Conservation (phyloP, 2,329 filamentous ascomycete genomes). For the Colletotrichum sp. region DNA sequence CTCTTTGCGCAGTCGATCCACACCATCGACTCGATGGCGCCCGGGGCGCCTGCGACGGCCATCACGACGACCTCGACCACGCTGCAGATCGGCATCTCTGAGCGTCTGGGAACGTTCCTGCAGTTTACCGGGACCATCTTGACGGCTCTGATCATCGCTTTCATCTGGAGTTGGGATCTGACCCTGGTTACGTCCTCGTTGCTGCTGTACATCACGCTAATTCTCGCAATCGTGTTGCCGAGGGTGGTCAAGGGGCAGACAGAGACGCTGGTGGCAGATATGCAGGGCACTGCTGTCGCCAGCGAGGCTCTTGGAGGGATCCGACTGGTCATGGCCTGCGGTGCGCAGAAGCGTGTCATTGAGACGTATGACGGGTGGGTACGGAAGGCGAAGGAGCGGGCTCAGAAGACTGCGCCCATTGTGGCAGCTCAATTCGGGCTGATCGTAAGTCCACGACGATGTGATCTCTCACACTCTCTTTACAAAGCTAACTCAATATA, state of each 20-base stretch:
- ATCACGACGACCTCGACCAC: conserved; percentile 60
- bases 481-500: not conserved
- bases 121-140: conserved; percentile 47
- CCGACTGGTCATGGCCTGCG: conserved; percentile 48
- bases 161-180: conserved; percentile 56
- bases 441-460: conserved; percentile 11
- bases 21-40: conserved; percentile 53
- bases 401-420: conserved; percentile 37
- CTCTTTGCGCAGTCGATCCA: conserved; percentile 56
- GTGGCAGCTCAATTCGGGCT: conserved; percentile 35
- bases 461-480: not conserved
- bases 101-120: conserved; percentile 51
- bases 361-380: conserved; percentile 43
- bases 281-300: conserved; percentile 44
- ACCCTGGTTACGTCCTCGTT: conserved; percentile 55
- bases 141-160: conserved; percentile 54
- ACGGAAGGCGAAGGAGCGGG: conserved; percentile 37
- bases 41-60: conserved; percentile 55
- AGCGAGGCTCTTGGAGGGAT: conserved; percentile 47
- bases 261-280: conserved; percentile 25
- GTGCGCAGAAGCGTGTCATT: conserved; percentile 42
- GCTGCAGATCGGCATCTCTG: conserved; percentile 59
- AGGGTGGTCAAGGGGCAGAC: conserved; percentile 30
- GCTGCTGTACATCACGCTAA: conserved; percentile 45
- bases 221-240: conserved; percentile 33